phyloP scores from a whole-genome alignment of 31 red algal genomes.

The Asparagopsis taxiformis region DNA sequence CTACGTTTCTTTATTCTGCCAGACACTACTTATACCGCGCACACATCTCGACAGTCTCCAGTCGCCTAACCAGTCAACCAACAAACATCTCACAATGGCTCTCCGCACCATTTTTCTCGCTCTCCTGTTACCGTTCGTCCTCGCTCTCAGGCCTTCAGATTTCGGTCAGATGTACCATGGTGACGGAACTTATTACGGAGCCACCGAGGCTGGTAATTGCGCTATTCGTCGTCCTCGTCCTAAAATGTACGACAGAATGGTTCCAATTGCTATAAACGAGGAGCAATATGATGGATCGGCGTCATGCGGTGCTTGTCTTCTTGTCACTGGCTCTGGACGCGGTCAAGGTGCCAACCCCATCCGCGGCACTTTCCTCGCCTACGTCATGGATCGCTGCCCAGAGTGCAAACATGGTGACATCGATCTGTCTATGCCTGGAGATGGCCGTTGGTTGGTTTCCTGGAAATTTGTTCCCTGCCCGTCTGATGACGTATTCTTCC shows the following conservation, averaged over 20 bases:
- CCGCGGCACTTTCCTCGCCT: conserved; percentile 8
- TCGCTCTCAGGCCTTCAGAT: neutral
- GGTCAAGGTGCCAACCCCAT: conserved; percentile 34
- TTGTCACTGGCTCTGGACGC: conserved; percentile 1
- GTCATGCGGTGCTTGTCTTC: conserved; percentile 44
- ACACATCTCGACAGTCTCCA: too few species aligned
- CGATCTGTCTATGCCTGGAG: conserved; percentile 42
- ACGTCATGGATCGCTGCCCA: conserved; percentile 40
- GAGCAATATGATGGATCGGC: conserved; percentile 32
- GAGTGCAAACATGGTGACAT: conserved; percentile 53
- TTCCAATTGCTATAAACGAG: conserved; percentile 37
- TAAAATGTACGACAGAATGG: conserved; percentile 39
- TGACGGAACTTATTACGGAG: conserved; percentile 60
- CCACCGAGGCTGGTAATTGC: conserved; percentile 35
- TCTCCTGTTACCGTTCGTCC: neutral
- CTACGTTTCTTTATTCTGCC: too few species aligned
- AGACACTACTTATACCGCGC: too few species aligned
- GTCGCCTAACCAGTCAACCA: too few species aligned
- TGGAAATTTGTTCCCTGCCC: conserved; percentile 55
- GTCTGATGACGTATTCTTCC: conserved; percentile 10
- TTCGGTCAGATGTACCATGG: conserved; percentile 12
- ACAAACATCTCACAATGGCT: too few species aligned
- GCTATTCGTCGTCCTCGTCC: conserved; percentile 19
- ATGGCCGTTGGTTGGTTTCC: conserved; percentile 37
- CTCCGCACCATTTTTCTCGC: too few species aligned